Base-by-base conservation (phyloP, 345 rosid genomes). In the Camelina laxa region DNA sequence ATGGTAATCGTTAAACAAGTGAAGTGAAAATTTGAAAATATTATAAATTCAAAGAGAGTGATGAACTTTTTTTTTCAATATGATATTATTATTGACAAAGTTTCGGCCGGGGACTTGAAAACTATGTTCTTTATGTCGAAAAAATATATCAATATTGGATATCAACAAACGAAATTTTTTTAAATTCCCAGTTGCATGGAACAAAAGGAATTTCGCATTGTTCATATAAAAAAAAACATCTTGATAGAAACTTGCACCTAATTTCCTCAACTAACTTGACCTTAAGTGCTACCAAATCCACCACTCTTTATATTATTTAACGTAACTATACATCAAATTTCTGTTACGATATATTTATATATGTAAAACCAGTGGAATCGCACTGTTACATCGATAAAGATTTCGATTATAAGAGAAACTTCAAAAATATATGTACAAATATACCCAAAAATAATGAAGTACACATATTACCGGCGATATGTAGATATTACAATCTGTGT, bases 231-330 rank as follows among this genome's bases (percentile, higher is more conserved):
- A 60, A 24, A 41, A 60, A 50, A 54, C 31, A 33, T 36, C 2
- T 55, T 63, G 66, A 76, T 6, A 62, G 80, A 69, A 62, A 63
- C 65, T 55, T 45, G 14, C 33, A 62, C 75, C 75, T 76, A 62
- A 69, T 55, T 67, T 69, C 17, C 39, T 69, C 80, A 36, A 70
- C 51, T 70, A 54, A 55, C 49, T 45, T 70, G 53, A 17, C 66
- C 63, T 15, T 63, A 45, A 70, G 19, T 47, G 50, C 64, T 33
- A 69, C 57, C 77, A 65, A 73, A 73, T 75, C 61, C 65, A 60
- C 61, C 56, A 51, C 30, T 75, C 60, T 49, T 9, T 66, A 3
- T 8, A 48, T 45, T 65, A 74, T 33, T 5, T 7, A 33, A 33
- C 36, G 36, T 33, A 38, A 38, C 41, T 38, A 68, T 39, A 22